These are phyloP conservation scores for Chenopodium formosanum DNA, from an alignment of 148 eudicot genomes.

Conservation along the genomic window DNA sequence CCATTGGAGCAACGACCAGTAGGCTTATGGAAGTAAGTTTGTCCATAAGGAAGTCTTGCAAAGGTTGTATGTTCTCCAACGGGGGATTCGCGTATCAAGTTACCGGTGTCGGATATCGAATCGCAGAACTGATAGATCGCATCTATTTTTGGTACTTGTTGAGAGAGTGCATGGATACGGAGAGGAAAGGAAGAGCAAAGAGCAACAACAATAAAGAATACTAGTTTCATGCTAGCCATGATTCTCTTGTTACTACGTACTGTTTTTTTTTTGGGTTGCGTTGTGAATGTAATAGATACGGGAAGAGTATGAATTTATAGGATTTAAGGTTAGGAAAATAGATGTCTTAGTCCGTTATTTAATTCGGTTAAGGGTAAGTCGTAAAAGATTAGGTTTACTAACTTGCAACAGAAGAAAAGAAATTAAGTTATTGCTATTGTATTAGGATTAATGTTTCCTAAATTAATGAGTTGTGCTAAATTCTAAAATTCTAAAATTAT, in stretches of 20 bases:
- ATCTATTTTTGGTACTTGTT: background rate
- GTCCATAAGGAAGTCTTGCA: slow-evolving; percentile 19
- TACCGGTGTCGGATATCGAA: slow-evolving; percentile 31
- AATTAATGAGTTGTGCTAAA: background rate
- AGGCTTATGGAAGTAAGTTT: slow-evolving; percentile 14
- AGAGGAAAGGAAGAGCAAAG: background rate
- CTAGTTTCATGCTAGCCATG: background rate
- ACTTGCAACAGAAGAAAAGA: background rate
- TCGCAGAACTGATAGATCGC: slow-evolving; percentile 30
- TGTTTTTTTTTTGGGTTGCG: background rate
- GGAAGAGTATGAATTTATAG: background rate
- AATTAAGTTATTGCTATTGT: too few species aligned
- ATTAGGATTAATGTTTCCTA: background rate
- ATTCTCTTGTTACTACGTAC: background rate
- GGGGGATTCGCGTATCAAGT: slow-evolving; percentile 1
- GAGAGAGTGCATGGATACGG: background rate
- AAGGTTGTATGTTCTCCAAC: background rate
- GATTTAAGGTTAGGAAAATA: background rate
- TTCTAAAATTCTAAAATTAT: too few species aligned
- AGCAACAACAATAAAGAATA: background rate
- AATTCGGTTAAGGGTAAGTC: too few species aligned
- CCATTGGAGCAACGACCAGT: slow-evolving; percentile 34
- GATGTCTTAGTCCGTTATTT: too few species aligned
- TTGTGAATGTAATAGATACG: background rate
- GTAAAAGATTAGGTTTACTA: background rate